phyloP scores from a whole-genome alignment of 1,284 basidiomycete species.

The Puccinia coronata region DNA sequence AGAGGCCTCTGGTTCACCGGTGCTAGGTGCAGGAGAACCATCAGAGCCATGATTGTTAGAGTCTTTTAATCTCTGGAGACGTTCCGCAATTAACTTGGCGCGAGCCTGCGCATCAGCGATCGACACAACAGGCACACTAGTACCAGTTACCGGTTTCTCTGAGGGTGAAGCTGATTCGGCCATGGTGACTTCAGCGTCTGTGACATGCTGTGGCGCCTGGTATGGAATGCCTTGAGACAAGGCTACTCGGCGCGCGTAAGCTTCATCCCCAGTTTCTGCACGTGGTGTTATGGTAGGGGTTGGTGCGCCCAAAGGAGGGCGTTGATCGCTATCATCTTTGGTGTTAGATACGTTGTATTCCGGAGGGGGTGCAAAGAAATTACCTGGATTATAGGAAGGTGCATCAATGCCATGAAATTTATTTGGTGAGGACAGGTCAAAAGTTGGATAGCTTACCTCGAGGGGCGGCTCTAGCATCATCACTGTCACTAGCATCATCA shows the following conservation, averaged over 20 bases:
- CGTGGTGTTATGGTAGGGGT: constrained; percentile 38
- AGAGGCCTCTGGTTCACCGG: neutral
- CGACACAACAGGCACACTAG: constrained; percentile 30
- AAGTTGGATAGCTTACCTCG: constrained; percentile 8
- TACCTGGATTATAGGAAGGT: constrained; percentile 8
- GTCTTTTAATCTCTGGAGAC: constrained; percentile 40
- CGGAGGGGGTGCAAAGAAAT: constrained; percentile 48
- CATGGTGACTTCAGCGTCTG: neutral
- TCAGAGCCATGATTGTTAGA: neutral
- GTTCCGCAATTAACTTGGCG: constrained; percentile 48
- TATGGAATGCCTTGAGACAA: constrained; percentile 44
- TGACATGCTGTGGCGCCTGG: constrained; percentile 1
- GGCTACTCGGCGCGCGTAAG: constrained; percentile 49
- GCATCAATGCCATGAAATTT: neutral
- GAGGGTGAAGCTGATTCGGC: neutral
- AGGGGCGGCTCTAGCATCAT: constrained; percentile 35
- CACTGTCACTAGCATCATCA: constrained; percentile 39
- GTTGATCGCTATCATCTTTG: constrained; percentile 22
- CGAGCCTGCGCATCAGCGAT: constrained; percentile 49
- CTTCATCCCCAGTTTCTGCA: constrained; percentile 53
- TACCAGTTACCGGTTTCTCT: neutral
- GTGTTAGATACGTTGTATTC: constrained; percentile 33
- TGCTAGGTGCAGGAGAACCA: neutral
- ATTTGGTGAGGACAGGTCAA: neutral
- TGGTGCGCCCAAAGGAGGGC: neutral